These are phyloP conservation scores for Pestalotiopsis sp. DNA, from an alignment of 2,329 filamentous ascomycete genomes.

Conservation along the genomic window DNA sequence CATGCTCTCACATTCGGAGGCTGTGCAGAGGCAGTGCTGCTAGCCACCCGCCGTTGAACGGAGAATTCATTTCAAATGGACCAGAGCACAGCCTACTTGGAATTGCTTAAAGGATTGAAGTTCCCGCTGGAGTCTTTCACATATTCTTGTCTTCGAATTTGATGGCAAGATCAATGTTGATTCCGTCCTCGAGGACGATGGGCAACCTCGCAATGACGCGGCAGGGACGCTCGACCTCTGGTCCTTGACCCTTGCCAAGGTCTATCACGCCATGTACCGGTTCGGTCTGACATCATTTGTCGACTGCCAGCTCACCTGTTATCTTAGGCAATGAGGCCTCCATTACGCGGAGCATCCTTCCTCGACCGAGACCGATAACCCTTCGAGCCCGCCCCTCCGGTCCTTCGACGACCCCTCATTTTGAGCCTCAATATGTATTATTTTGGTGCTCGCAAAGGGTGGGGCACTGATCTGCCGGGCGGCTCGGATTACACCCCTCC, in stretches of 20 bases:
- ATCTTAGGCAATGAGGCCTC: background rate
- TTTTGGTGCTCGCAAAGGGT: background rate
- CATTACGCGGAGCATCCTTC: background rate
- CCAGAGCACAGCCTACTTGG: background rate
- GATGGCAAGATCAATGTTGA: background rate
- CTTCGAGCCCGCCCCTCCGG: background rate
- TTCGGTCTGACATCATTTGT: constrained; percentile 2
- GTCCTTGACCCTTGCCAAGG: background rate
- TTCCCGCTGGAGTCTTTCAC: background rate
- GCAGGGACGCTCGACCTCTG: background rate
- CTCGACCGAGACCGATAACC: background rate
- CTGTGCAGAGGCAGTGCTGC: background rate
- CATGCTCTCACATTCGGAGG: too few species aligned
- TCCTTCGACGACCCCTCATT: background rate
- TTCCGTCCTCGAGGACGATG: background rate
- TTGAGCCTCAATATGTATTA: background rate
- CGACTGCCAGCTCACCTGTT: background rate
- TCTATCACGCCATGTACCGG: background rate
- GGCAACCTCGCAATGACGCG: background rate
- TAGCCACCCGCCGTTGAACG: background rate
- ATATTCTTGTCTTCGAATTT: background rate
- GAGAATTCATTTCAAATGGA: background rate
- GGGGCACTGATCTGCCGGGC: background rate
- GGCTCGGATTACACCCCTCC: background rate
- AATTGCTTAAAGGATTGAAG: background rate